Conservation (phyloP, 768 basidiomycete species). For the Hortiboletus campestris region DNA sequence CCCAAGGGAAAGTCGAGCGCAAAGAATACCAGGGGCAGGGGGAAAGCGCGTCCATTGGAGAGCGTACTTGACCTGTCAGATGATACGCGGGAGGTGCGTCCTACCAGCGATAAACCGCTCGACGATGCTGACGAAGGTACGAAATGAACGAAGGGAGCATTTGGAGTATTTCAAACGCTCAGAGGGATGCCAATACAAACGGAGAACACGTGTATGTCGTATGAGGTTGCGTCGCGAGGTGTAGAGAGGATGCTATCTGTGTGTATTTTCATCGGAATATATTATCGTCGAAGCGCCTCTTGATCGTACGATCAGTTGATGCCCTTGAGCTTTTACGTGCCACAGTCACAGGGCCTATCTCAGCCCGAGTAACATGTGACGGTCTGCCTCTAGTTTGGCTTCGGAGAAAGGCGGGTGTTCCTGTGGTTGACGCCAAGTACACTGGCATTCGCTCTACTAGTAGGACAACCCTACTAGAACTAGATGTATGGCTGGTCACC, state of each 20-base stretch:
- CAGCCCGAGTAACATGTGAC: no score
- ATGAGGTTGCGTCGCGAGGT: slow-evolving; percentile 28
- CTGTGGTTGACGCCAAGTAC: no score
- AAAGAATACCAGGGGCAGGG: slow-evolving; percentile 27
- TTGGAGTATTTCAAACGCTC: slow-evolving; percentile 53
- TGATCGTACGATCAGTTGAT: background rate
- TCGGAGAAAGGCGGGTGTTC: no score
- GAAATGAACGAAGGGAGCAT: slow-evolving; percentile 47
- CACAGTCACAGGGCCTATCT: no score
- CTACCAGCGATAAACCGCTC: background rate
- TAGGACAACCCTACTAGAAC: no score
- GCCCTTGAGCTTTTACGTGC: background rate
- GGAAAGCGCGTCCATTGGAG: slow-evolving; percentile 22
- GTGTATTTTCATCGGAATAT: slow-evolving; percentile 15
- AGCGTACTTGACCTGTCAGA: slow-evolving; percentile 30
- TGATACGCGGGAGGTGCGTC: slow-evolving; percentile 31
- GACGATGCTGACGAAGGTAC: slow-evolving; percentile 26
- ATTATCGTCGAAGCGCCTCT: background rate
- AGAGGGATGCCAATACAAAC: slow-evolving; percentile 53
- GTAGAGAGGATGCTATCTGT: slow-evolving; percentile 7
- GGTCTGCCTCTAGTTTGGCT: no score
- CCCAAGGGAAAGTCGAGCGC: slow-evolving; percentile 14
- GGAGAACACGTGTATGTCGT: slow-evolving; percentile 59
- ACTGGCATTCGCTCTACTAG: no score
- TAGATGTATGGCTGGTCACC: no score